Evolutionary conservation across 768 basidiomycete genomes (phyloP), one percentile per base, ranked within the genome.

Genomic region (Phlebiopsis gigantea): DNA sequence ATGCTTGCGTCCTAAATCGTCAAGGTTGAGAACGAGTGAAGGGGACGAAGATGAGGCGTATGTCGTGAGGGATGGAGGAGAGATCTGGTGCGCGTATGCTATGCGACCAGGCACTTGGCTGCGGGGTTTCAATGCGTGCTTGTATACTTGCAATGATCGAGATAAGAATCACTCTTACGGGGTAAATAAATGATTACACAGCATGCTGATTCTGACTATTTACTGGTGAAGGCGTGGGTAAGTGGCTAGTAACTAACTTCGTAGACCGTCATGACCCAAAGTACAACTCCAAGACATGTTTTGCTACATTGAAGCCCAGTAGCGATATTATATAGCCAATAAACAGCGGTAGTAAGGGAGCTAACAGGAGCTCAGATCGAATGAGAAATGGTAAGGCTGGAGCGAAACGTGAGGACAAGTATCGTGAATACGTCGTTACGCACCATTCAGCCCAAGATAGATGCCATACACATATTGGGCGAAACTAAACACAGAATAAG

Each of bases 331-430:
- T 79, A 71, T 93, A 98, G 58, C 87, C 86, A 26, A 80, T 85
- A 65, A 96, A 90, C 46, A 96, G 74, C 22, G 95, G 92, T 24
- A 97, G 76, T 43, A 98, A 73, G 1, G 95, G 96, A 12, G 93
- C 84, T n/a, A 98, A 82, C 45, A 98, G 80, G 42, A 97, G 76
- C 70, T 95, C 92, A 15, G 90, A 84, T 26, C 93, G 89, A 60
- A 92, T 81, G 57, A 98, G 81, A 74, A 98, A 98, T 1, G 96
- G 96, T n/a, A 98, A 76, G 24, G 94, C 95, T 89, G 63, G 58
- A 31, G 24, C 39, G 57, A 25, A 53, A 5, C 1, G 44, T 56
- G 21, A 63, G 52, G 53, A 63, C 31, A 62, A 61, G 46, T 57
- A 60, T 53, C 55, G 53, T 14, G 9, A 45, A 25, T 43, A 9